Base-by-base conservation (phyloP, 2,329 filamentous ascomycete genomes). In the Colletotrichum sidae region DNA sequence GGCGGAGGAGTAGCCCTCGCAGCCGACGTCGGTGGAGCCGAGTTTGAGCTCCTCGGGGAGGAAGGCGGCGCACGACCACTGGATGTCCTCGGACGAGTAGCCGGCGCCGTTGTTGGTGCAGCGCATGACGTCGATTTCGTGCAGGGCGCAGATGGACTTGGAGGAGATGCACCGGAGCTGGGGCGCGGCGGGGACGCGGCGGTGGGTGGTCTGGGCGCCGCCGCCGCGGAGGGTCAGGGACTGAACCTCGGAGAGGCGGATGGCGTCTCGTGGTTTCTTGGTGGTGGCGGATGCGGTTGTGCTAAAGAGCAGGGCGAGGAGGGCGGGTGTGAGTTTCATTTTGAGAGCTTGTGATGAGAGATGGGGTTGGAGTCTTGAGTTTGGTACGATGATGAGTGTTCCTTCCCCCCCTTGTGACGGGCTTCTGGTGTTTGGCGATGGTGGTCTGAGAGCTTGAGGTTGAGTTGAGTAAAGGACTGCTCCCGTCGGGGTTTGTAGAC, bases 11-110 rank as follows among this genome's bases (percentile, higher is more conserved):
- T 97, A 98, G 10, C 96, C 95, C 75, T 99, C 95, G 77, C 96
- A 99, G 10, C 94, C 83, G 60, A 98, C 95, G 68, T 98, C 94
- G 10, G 95, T 97, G 67, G 87, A 86, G 62, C 93, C 94, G 35
- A 98, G 87, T 77, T 86, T 86, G 68, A 91, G 83, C 72, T 89
- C 86, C 25, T 83, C 79, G 0, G 89, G 88, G 13, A 91, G 76
- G 2, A 79, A 77, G 0, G 88, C 87, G 6, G 88, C 88, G 79
- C 95, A 99, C 35, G 92, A 92, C 95, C 95, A 99, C 79, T 97
- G 90, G 42, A 97, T 85, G 75, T 97, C 92, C 78, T 96, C 89
- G 47, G 81, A 76, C 68, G 88, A 88, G 81, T 97, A 97, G 67
- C 91, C 91, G 37, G 87, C 83, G 67, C 95, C 96, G 67, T 91